Percentiles rank a stretch among this genome's conserved stretches.
Conservation (phyloP, 768 basidiomycete genomes). For the Leccinum fibrillosum region DNA sequence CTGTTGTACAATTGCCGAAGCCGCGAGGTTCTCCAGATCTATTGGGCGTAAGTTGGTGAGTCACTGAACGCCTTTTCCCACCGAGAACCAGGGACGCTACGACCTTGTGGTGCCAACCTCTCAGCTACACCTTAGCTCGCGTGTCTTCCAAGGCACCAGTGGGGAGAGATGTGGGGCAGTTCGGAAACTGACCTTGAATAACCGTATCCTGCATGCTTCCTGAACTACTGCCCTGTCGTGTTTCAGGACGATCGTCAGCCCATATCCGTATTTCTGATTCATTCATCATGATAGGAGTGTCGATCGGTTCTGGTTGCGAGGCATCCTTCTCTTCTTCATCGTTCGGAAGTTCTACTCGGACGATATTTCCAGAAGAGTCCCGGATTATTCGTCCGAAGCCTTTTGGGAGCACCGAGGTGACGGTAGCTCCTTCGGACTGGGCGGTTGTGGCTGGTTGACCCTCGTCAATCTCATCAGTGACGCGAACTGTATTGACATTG, state of each 20-base stretch:
- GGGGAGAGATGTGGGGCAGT: not conserved
- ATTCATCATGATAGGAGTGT: constrained; percentile 27
- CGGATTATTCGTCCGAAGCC: constrained; percentile 82
- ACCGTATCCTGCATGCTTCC: constrained; percentile 1
- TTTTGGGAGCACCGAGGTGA: constrained; percentile 40
- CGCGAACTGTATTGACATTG: constrained; percentile 19
- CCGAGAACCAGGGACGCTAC: constrained; percentile 3
- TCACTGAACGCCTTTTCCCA: not conserved
- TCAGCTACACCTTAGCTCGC: constrained; percentile 1
- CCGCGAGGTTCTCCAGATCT: constrained; percentile 69
- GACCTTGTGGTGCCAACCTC: not conserved
- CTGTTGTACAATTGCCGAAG: constrained; percentile 41
- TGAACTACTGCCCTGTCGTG: not conserved
- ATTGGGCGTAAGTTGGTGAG: constrained; percentile 13
- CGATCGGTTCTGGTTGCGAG: constrained; percentile 35
- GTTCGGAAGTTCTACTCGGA: constrained; percentile 63
- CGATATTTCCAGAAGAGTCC: constrained; percentile 72
- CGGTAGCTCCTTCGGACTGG: constrained; percentile 12
- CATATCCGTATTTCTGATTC: constrained; percentile 20
- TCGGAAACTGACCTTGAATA: constrained; percentile 35
- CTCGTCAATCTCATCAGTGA: not conserved
- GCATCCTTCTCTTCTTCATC: constrained; percentile 37
- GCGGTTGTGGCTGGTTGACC: not conserved
- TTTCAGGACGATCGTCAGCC: constrained; percentile 8
- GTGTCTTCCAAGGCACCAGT: not conserved